phyloP scores from a whole-genome alignment of 2,329 filamentous ascomycete species.

The Hypoxylon sp. region DNA sequence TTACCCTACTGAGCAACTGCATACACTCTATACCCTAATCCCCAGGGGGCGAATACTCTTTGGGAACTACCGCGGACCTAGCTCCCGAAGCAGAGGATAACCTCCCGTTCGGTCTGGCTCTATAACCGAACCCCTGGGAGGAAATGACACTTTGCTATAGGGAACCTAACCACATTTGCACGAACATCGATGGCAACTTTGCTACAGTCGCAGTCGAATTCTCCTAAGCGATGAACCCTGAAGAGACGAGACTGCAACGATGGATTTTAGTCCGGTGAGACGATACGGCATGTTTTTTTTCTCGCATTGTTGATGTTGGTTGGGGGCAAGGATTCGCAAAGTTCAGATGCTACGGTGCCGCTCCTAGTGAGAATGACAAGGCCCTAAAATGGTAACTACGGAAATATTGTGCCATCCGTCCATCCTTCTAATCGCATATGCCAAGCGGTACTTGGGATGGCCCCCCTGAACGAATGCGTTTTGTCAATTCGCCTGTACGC shows the following conservation, averaged over 20 bases:
- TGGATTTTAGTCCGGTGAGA: conserved; percentile 21
- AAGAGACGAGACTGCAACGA: conserved; percentile 4
- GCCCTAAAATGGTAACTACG: conserved; percentile 4
- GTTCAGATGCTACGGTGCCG: conserved; percentile 24
- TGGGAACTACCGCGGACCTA: conserved; percentile 2
- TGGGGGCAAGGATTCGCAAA: conserved; percentile 16
- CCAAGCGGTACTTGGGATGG: conserved; percentile 25
- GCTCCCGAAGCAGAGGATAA: conserved; percentile 4
- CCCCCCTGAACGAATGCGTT: conserved; percentile 13
- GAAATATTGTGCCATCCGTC: conserved; percentile 7
- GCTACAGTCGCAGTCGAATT: conserved; percentile 8
- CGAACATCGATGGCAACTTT: background rate
- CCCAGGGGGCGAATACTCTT: background rate
- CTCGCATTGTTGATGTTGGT: background rate
- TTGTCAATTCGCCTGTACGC: conserved; percentile 2
- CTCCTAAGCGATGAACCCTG: conserved; percentile 12
- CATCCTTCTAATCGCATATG: conserved; percentile 25
- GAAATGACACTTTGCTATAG: conserved; percentile 11
- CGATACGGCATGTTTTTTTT: conserved; percentile 10
- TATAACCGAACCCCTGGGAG: conserved; percentile 5
- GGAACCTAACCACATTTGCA: conserved; percentile 7
- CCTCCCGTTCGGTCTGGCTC: conserved; percentile 6
- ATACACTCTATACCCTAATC: too few species aligned
- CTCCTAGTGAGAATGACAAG: conserved; percentile 6
- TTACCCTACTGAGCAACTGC: conserved; percentile 20